These are phyloP conservation scores for Ceratocystis lukuohia DNA, from an alignment of 2,329 filamentous ascomycete species.

Conservation along the genomic window DNA sequence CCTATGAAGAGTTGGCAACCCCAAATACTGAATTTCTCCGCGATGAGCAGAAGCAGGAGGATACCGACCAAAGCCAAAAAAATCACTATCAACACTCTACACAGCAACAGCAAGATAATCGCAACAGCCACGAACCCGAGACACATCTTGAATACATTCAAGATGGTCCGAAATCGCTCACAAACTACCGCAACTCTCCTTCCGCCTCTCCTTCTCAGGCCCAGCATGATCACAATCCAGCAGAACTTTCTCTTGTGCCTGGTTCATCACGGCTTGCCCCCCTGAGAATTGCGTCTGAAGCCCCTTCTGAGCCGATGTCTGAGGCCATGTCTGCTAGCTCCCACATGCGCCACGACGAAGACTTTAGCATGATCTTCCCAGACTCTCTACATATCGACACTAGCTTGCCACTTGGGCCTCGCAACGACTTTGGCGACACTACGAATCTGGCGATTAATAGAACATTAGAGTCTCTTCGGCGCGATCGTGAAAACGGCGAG, in stretches of 20 bases:
- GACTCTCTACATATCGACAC: slow-evolving; percentile 39
- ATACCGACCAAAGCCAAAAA: no score
- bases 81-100: background rate
- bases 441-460: slow-evolving; percentile 45
- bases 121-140: background rate
- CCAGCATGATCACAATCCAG: background rate
- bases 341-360: slow-evolving; percentile 27
- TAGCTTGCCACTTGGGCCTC: slow-evolving; percentile 27
- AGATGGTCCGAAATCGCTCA: no score
- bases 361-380: slow-evolving; percentile 47
- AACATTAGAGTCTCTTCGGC: slow-evolving; percentile 33
- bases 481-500: slow-evolving; percentile 12
- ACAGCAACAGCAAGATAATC: background rate
- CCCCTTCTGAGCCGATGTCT: slow-evolving; percentile 9
- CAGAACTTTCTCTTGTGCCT: background rate
- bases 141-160: no score
- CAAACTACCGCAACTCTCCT: background rate
- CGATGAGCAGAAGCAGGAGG: no score
- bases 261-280: background rate
- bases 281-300: slow-evolving; percentile 1
- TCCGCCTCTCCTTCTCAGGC: background rate
- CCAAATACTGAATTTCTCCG: no score
- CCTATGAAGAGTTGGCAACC: no score
- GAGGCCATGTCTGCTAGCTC: slow-evolving; percentile 17
- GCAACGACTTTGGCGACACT: slow-evolving; percentile 40